Base-by-base conservation (phyloP, 768 basidiomycete species). In the Obba rivulosa region DNA sequence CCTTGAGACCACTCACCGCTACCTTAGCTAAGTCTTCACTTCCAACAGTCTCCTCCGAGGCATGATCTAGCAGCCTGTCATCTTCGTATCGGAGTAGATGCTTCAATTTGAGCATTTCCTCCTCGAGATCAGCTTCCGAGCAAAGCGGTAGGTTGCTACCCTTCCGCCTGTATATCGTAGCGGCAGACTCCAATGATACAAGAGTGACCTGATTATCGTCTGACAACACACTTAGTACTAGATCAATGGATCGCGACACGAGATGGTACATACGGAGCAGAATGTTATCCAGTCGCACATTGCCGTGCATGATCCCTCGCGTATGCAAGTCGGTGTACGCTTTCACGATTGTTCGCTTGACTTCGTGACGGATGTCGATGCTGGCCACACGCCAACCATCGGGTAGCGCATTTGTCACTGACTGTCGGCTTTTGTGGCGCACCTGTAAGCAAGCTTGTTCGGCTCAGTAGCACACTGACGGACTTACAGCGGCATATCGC, bases 41-140 rank as follows among this genome's bases (percentile, higher is more conserved):
- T n/a, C 34, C 16, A 20, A 28, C 23, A 8, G 7, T 31, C 28
- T 31, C 28, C 13, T 31, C 7, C 28, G 28, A 31, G 28, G 5
- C 7, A 5, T 7, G 28, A 13, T 31, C 28, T 5, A 31, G 34
- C 20, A 34, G 36, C 44, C 45, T 44, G 13, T 48, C 37, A 23
- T 45, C 50, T n/a, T 54, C 40, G 25, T 56, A 62, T 45, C 53
- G 46, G 21, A 62, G 50, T 20, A 57, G 34, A 49, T 56, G 59
- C 46, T 57, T 55, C 14, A 63, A 53, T 34, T 44, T 37, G 23
- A 51, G 60, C 62, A 60, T 54, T 41, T 63, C 62, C 5, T 18
- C 14, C 3, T 23, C 38, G 3, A 62, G 31, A 9, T 49, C 50
- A 8, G 35, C 41, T 23, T 34, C 24, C 14, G 40, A 28, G 39